phyloP scores from a whole-genome alignment of 176 grass and related monocot species.

The Carex cristatella region DNA sequence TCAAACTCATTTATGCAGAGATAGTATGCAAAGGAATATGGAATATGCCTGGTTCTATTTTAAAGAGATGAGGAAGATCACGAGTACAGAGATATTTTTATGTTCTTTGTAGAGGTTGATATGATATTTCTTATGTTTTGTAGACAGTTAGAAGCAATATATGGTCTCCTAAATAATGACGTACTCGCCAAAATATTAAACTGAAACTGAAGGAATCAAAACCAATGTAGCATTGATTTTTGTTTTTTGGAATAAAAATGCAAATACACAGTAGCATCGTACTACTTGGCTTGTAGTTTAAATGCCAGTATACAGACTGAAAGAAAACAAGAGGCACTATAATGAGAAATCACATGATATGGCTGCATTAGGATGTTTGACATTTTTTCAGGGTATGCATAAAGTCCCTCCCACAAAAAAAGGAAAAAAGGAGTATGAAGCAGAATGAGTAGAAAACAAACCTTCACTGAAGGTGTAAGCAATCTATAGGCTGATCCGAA shows the following conservation, averaged over 20 bases:
- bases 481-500: slow-evolving; percentile 89
- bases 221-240: not conserved
- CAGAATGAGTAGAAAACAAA: slow-evolving; percentile 13
- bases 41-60: not conserved
- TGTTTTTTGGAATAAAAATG: not conserved
- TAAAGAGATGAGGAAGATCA: not conserved
- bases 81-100: not conserved
- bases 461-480: slow-evolving; percentile 93
- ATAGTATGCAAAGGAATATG: not conserved
- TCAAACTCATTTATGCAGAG: not conserved
- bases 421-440: not conserved
- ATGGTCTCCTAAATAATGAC: not conserved
- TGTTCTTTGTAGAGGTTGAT: not conserved
- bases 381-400: not conserved
- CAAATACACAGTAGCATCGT: not conserved
- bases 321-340: not conserved
- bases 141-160: not conserved
- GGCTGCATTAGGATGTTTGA: not conserved
- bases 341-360: not conserved
- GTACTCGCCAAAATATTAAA: not conserved
- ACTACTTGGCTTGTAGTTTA: not conserved
- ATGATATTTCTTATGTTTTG: not conserved
- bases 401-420: not conserved
- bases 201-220: not conserved
- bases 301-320: not conserved